Conservation (phyloP, 225 moss, liverwort and hornwort genomes). For the Marchantia paleacea region DNA sequence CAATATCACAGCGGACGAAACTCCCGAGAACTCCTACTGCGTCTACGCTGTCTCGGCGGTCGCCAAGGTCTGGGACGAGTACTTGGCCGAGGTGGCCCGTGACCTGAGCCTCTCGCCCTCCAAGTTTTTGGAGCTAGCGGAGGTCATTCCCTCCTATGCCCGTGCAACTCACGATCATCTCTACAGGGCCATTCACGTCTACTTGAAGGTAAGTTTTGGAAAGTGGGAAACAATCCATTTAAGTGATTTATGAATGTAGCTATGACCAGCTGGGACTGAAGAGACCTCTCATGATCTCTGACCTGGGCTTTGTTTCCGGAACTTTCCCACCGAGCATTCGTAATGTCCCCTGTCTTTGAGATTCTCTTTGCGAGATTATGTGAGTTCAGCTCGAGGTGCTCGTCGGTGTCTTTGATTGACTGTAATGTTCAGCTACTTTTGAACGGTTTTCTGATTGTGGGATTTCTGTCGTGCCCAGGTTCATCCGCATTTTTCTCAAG, state of each 20-base stretch:
- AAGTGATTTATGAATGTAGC: background rate
- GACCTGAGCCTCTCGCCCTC: slow-evolving; percentile 46
- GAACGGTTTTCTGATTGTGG: background rate
- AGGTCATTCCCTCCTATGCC: slow-evolving; percentile 65
- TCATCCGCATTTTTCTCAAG: slow-evolving; percentile 58
- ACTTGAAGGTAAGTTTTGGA: slow-evolving; percentile 55
- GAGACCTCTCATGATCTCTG: background rate
- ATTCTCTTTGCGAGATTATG: too few species aligned
- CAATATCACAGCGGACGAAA: slow-evolving; percentile 26
- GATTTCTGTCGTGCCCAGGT: slow-evolving; percentile 39
- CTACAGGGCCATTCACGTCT: slow-evolving; percentile 70
- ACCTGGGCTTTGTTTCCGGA: too few species aligned
- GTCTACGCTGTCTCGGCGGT: slow-evolving; percentile 53
- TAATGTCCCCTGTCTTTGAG: background rate
- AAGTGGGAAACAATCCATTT: background rate
- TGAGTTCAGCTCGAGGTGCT: too few species aligned
- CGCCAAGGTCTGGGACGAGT: slow-evolving; percentile 91
- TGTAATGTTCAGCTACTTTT: background rate
- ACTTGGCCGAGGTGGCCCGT: slow-evolving; percentile 63
- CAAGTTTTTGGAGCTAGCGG: slow-evolving; percentile 65
- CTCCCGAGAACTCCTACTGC: slow-evolving; percentile 40
- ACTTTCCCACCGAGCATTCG: background rate
- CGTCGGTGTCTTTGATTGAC: background rate
- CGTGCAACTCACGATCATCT: slow-evolving; percentile 78
- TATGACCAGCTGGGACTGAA: too few species aligned